Conservation (phyloP, 208 protist genomes). For the Leishmania tarentolae region DNA sequence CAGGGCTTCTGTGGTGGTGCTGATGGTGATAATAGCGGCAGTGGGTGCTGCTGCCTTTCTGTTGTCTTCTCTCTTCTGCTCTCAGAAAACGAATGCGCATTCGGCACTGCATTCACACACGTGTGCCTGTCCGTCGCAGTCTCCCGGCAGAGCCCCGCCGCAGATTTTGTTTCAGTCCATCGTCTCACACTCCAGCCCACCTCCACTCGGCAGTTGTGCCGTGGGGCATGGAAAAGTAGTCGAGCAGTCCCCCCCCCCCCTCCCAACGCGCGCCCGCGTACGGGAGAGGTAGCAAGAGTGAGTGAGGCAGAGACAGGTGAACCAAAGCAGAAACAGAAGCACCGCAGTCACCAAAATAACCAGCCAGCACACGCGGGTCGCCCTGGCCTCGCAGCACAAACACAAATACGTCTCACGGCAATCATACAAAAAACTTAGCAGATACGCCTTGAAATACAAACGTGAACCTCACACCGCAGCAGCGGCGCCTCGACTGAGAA, state of each 20-base stretch:
- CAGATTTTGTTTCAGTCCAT: not conserved
- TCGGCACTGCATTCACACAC: not conserved
- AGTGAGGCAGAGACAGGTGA: not conserved
- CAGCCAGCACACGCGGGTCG: not conserved
- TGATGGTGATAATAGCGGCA: not conserved
- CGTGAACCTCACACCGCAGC: not conserved
- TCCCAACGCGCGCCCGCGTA: too few species aligned
- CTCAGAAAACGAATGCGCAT: not conserved
- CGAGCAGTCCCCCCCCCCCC: not conserved
- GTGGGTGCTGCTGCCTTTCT: too few species aligned
- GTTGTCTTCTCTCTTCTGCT: not conserved
- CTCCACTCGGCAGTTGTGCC: not conserved
- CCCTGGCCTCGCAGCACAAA: not conserved
- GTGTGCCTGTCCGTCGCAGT: not conserved
- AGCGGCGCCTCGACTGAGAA: not conserved
- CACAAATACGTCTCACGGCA: not conserved
- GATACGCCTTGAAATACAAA: not conserved
- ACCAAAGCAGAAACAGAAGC: not conserved
- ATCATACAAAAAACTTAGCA: not conserved
- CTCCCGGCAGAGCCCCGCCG: not conserved
- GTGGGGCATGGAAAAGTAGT: not conserved
- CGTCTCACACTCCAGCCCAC: not conserved
- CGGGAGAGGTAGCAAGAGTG: too few species aligned
- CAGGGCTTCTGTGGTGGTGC: not conserved
- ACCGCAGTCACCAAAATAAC: not conserved